These are phyloP conservation scores for Microstroma glucosiphilum DNA, from an alignment of 1,284 basidiomycete genomes.

Conservation along the genomic window DNA sequence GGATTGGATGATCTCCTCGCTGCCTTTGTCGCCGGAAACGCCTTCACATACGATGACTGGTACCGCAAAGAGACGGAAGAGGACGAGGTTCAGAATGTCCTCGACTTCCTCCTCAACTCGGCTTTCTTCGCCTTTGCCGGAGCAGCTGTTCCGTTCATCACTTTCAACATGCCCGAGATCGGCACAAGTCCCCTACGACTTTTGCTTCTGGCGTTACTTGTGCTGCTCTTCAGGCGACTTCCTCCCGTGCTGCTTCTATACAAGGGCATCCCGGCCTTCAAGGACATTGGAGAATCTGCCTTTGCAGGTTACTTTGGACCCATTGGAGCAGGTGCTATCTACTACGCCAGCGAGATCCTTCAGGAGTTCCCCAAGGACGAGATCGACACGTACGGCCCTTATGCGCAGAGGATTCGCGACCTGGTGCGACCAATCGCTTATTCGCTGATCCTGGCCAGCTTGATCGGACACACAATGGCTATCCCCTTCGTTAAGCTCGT, in stretches of 20 bases:
- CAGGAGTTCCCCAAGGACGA: conserved; percentile 29
- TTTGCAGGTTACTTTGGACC: conserved; percentile 53
- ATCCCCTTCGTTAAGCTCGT: conserved; percentile 36
- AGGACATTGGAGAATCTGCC: conserved; percentile 37
- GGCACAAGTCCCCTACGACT: conserved; percentile 49
- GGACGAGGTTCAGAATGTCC: conserved; percentile 39
- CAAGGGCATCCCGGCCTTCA: conserved; percentile 43
- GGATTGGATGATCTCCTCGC: conserved; percentile 39
- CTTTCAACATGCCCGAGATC: conserved; percentile 36
- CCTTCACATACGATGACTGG: conserved; percentile 40
- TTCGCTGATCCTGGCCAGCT: conserved; percentile 29
- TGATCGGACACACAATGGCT: conserved; percentile 33
- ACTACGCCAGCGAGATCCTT: conserved; percentile 27
- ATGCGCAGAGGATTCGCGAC: not conserved
- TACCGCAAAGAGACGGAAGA: conserved; percentile 43
- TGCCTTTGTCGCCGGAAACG: conserved; percentile 38
- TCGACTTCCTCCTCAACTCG: conserved; percentile 37
- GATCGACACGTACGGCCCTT: not conserved
- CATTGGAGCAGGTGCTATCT: conserved; percentile 51
- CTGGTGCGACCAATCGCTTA: conserved; percentile 16
- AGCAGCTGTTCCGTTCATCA: conserved; percentile 36
- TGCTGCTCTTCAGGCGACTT: conserved; percentile 51
- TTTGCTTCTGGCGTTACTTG: conserved; percentile 52
- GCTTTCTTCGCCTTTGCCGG: conserved; percentile 51
- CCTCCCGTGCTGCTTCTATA: conserved; percentile 43